Percentiles rank a stretch among this genome's conserved stretches.
These are phyloP conservation scores for Penicillium sclerotiorum DNA, from an alignment of 2,329 filamentous ascomycete species.

Conservation along the genomic window DNA sequence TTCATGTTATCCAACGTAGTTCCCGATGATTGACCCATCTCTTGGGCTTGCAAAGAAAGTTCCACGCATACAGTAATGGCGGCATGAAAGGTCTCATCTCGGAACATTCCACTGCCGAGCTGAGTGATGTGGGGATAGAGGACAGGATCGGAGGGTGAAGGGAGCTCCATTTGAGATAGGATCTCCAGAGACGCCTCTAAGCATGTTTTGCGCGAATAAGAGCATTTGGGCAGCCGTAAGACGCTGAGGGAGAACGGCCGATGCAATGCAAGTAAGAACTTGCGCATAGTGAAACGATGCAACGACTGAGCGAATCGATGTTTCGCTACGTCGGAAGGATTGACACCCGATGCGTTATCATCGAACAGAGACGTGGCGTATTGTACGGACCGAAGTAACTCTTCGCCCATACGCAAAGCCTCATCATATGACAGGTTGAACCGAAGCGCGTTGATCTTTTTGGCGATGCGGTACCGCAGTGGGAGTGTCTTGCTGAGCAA, in stretches of 20 bases:
- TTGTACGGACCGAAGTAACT: conserved; percentile 28
- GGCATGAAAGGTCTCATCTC: conserved; percentile 37
- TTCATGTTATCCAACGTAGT: conserved; percentile 21
- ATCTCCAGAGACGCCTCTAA: conserved; percentile 40
- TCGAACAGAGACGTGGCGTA: conserved; percentile 27
- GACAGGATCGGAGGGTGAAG: conserved; percentile 18
- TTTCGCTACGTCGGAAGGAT: conserved; percentile 10
- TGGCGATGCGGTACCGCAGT: conserved; percentile 33
- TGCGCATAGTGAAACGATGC: conserved; percentile 55
- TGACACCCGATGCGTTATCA: conserved; percentile 13
- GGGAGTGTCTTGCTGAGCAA: conserved; percentile 32
- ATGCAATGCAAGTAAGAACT: conserved; percentile 60
- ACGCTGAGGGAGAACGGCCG: conserved; percentile 43
- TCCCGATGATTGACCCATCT: conserved; percentile 20
- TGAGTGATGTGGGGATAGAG: conserved; percentile 33
- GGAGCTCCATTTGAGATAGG: conserved; percentile 33
- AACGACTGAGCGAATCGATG: conserved; percentile 39
- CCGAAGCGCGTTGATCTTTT: conserved; percentile 33
- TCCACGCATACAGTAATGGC: conserved; percentile 38
- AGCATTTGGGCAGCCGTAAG: conserved; percentile 35
- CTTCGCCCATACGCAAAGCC: conserved; percentile 33
- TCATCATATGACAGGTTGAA: conserved; percentile 38
- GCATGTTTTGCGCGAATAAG: conserved; percentile 42
- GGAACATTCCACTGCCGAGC: conserved; percentile 39
- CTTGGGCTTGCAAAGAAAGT: conserved; percentile 32